Evolutionary conservation across 2,329 filamentous ascomycete species (phyloP), one percentile per base, ranked within the genome.

Genomic region (Ramularia collo-cygni): DNA sequence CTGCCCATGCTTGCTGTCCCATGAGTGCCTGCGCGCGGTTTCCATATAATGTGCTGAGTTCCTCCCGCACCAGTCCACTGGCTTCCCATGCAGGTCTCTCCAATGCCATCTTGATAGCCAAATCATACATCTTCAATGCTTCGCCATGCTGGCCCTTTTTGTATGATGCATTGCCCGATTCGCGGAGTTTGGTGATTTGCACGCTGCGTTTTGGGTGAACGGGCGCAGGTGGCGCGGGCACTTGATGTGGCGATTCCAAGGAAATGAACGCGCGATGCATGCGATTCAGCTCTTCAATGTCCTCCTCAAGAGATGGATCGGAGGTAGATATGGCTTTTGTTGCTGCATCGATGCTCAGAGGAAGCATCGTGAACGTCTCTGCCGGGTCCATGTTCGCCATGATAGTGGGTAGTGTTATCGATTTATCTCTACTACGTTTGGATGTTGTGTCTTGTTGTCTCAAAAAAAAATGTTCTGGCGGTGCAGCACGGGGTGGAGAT

Each of bases 11-110:
- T 64, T 81, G 77, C 63, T 83, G 67, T 13, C 79, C 81, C 82
- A 95, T 94, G 64, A 90, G 76, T 45, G 87, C 86, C 74, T 95
- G 89, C 40, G 89, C 87, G 40, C 92, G 75, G 66, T 95, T 95
- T 37, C 84, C 79, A 64, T 87, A 86, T 53, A 96, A 68, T 12
- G 76, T 77, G 8, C 82, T 75, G 7, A 90, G 70, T 66, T 98
- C 92, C 62, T 96, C 92, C 47, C 87, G 71, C 39, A 92, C 84
- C 16, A 96, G 70, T 9, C 81, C 81, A 10, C 78, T 75, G 0
- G 89, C 88, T 66, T 98, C 92, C 92, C 92, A 98, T 10, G 76
- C 66, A 1, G 92, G 90, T 3, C 92, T 74, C 7, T 72, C 73
- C 28, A 87, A 68, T 3, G 88, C 90, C 89, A 96, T 95, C 51